These are phyloP conservation scores for Musa balbisiana DNA, from an alignment of 202 grass and related monocot genomes.

Conservation along the genomic window DNA sequence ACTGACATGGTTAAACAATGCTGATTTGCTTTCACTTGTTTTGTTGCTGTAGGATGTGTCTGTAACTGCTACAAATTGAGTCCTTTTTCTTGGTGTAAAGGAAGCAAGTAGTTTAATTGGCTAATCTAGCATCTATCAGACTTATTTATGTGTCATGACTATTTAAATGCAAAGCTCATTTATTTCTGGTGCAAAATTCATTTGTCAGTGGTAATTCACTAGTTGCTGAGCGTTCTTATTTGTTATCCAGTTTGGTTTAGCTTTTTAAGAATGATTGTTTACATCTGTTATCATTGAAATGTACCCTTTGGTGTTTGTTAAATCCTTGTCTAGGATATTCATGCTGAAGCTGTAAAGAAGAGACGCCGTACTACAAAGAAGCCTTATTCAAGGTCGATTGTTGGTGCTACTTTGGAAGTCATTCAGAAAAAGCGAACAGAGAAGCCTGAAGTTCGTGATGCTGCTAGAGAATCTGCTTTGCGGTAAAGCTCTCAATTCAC, in stretches of 20 bases:
- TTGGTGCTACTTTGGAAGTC: conserved; percentile 51
- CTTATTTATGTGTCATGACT: too few relatives aligned
- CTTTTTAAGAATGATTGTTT: background rate
- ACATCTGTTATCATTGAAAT: background rate
- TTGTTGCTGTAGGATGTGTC: too few relatives aligned
- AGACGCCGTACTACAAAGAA: conserved; percentile 57
- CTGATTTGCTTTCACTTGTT: too few relatives aligned
- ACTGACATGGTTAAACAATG: too few relatives aligned
- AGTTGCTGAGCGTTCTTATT: background rate
- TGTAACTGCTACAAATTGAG: too few relatives aligned
- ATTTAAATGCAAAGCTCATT: too few relatives aligned
- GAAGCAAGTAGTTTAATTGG: too few relatives aligned
- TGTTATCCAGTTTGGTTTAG: too few relatives aligned
- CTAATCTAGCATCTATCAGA: too few relatives aligned
- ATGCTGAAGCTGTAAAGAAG: conserved; percentile 60
- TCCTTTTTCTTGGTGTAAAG: too few relatives aligned
- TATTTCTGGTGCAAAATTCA: too few relatives aligned
- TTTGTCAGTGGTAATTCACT: background rate
- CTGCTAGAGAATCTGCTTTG: conserved; percentile 42
- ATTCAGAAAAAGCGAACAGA: conserved; percentile 55
- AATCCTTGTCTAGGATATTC: conserved; percentile 36
- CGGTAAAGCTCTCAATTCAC: conserved; percentile 28
- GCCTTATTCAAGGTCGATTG: conserved; percentile 60
- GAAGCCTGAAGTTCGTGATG: conserved; percentile 55
- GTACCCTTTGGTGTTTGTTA: background rate